Conservation (phyloP, 1,284 basidiomycete genomes). For the Moesziomyces sp. region DNA sequence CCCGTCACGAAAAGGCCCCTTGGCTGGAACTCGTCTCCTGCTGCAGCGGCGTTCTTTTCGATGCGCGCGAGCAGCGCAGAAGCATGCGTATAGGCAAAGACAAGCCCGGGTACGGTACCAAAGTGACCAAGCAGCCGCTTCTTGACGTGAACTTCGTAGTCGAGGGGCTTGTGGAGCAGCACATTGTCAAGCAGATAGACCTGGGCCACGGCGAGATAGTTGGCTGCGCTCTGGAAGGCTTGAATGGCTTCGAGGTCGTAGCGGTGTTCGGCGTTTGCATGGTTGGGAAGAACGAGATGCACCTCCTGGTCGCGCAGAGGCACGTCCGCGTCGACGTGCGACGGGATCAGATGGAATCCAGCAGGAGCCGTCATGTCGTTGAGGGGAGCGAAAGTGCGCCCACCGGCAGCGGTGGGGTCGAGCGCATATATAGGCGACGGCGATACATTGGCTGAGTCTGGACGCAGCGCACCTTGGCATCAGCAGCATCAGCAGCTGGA, state of each 20-base stretch:
- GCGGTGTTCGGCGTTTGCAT: background rate
- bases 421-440: too few species aligned
- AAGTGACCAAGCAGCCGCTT: slow-evolving; percentile 76
- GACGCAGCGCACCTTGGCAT: too few species aligned
- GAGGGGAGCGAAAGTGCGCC: too few species aligned
- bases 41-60: slow-evolving; percentile 3
- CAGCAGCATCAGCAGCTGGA: too few species aligned
- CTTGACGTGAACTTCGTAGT: slow-evolving; percentile 74
- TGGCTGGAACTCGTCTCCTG: slow-evolving; percentile 69
- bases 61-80: slow-evolving; percentile 75
- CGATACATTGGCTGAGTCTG: too few species aligned
- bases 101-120: slow-evolving; percentile 75
- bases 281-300: slow-evolving; percentile 7
- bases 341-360: slow-evolving; percentile 13
- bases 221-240: slow-evolving; percentile 51
- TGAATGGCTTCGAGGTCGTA: slow-evolving; percentile 29
- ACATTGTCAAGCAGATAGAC: slow-evolving; percentile 82
- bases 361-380: slow-evolving; percentile 9
- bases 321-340: slow-evolving; percentile 7
- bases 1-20: slow-evolving; percentile 73
- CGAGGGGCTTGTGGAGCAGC: slow-evolving; percentile 72
- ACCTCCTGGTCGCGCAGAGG: slow-evolving; percentile 12
- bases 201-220: slow-evolving; percentile 69
- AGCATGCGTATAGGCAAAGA: slow-evolving; percentile 81
- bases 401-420: too few species aligned